These are phyloP conservation scores for Daldinia bambusicola DNA, from an alignment of 495 filamentous ascomycete species.

Conservation along the genomic window DNA sequence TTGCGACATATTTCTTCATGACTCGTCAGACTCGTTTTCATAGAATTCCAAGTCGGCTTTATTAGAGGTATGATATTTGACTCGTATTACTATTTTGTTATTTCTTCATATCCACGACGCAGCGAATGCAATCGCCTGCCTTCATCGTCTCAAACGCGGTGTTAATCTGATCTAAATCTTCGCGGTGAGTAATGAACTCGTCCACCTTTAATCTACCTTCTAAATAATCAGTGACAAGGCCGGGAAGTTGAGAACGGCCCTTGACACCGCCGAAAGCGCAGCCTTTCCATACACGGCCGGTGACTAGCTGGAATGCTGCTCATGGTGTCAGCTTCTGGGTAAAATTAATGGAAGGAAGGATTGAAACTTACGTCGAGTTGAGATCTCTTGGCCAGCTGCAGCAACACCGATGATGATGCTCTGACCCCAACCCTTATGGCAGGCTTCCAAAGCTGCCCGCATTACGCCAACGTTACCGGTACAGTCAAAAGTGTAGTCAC, in stretches of 20 bases:
- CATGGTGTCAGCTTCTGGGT: conserved; percentile 38
- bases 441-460: conserved; percentile 94
- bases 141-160: conserved; percentile 93
- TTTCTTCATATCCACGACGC: conserved; percentile 71
- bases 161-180: conserved; percentile 83
- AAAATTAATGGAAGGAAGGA: background rate
- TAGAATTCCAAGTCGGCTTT: conserved; percentile 11
- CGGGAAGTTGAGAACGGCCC: conserved; percentile 90
- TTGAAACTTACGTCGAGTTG: conserved; percentile 83
- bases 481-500: conserved; percentile 99
- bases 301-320: conserved; percentile 97
- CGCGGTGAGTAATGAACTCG: conserved; percentile 98
- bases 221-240: conserved; percentile 90
- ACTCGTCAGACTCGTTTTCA: conserved; percentile 25
- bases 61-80: conserved; percentile 17
- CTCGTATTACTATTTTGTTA: conserved; percentile 27
- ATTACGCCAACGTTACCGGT: conserved; percentile 97
- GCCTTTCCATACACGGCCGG: conserved; percentile 96
- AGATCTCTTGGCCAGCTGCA: conserved; percentile 96
- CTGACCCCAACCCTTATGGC: conserved; percentile 99
- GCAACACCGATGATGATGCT: conserved; percentile 98
- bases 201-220: conserved; percentile 93
- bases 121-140: conserved; percentile 93
- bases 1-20: conserved; percentile 29
- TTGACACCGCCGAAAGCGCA: conserved; percentile 99